phyloP scores from a whole-genome alignment of 176 grass and related monocot genomes.

The Avena atlantica region DNA sequence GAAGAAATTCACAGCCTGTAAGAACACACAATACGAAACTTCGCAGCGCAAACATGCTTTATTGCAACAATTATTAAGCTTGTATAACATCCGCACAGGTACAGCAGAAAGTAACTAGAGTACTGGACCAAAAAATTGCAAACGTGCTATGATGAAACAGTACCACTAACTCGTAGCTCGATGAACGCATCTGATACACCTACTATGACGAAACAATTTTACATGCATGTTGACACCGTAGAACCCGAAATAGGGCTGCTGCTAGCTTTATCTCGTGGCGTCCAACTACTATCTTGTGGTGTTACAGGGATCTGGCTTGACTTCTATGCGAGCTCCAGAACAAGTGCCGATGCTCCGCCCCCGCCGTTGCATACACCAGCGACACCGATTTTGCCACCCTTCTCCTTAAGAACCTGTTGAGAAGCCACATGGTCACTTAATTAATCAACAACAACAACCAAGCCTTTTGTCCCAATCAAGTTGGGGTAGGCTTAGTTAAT shows the following conservation, averaged over 20 bases:
- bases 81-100: not conserved
- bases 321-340: conserved; percentile 66
- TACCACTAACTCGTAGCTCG: too few relatives aligned
- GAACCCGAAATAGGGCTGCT: not conserved
- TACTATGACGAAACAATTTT: not conserved
- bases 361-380: conserved; percentile 89
- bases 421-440: not conserved
- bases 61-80: conserved; percentile 12
- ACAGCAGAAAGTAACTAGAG: not conserved
- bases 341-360: conserved; percentile 82
- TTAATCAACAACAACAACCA: too few relatives aligned
- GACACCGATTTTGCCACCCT: conserved; percentile 73
- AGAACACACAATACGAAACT: not conserved
- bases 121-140: not conserved
- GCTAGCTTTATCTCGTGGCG: not conserved
- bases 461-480: too few relatives aligned
- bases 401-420: conserved; percentile 75
- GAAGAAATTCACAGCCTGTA: not conserved
- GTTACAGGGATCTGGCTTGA: not conserved
- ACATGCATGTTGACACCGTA: not conserved
- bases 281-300: not conserved
- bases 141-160: too few relatives aligned
- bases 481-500: too few relatives aligned
- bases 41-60: not conserved
- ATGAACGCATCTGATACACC: too few relatives aligned